phyloP scores from a whole-genome alignment of 2,329 filamentous ascomycete genomes.

The Talaromyces funiculosus region DNA sequence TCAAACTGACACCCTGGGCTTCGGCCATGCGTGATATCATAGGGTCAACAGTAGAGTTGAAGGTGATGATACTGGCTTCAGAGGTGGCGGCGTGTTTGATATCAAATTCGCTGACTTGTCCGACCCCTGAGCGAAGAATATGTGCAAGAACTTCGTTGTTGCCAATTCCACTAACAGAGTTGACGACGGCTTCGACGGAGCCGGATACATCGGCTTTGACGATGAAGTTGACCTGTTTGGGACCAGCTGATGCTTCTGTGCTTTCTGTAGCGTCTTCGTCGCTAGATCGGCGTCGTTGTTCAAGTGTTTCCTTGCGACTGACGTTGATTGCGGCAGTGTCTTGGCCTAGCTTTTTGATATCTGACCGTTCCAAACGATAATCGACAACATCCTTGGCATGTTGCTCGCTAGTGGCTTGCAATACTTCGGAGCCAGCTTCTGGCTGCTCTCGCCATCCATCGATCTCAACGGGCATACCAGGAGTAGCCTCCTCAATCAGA shows the following conservation, averaged over 20 bases:
- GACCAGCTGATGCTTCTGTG: constrained; percentile 42
- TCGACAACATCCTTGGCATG: constrained; percentile 72
- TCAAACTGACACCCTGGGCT: constrained; percentile 64
- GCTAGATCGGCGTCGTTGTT: constrained; percentile 37
- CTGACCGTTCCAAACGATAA: constrained; percentile 66
- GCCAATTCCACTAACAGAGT: constrained; percentile 70
- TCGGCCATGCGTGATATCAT: constrained; percentile 66
- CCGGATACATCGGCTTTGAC: constrained; percentile 91
- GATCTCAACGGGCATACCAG: constrained; percentile 85
- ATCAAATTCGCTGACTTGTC: constrained; percentile 76
- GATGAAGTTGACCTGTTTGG: constrained; percentile 67
- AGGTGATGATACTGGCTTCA: constrained; percentile 72
- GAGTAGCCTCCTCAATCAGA: constrained; percentile 66
- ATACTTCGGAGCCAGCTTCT: constrained; percentile 75
- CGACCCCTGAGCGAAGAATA: constrained; percentile 71
- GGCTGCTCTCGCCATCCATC: constrained; percentile 92
- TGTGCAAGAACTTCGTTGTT: constrained; percentile 76
- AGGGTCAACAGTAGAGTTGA: constrained; percentile 68
- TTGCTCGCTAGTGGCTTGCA: constrained; percentile 74
- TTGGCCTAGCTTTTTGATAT: constrained; percentile 58
- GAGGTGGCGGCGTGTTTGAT: constrained; percentile 79
- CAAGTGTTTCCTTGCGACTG: constrained; percentile 55
- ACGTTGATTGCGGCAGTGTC: constrained; percentile 77
- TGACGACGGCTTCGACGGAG: constrained; percentile 83
- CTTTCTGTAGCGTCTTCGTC: constrained; percentile 29